A percentile compares a stretch with the other conserved stretches of the same genome.
Evolutionary conservation across 768 basidiomycete genomes (phyloP).

Genomic region (Lyophyllum semitale): DNA sequence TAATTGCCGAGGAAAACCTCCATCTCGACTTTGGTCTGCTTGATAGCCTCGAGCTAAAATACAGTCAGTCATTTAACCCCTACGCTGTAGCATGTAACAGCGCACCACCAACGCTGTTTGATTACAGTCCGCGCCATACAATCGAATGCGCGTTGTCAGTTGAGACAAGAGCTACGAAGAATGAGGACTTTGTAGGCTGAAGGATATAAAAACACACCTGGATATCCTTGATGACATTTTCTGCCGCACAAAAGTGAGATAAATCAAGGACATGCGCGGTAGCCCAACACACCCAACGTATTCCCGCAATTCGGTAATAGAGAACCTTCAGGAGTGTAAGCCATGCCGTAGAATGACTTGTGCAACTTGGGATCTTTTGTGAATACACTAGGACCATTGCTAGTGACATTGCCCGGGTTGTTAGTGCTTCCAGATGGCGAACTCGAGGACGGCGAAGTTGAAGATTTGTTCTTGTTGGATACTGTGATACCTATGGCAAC

Average conservation of each 20-base stretch:
- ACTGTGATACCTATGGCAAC: conserved; percentile 69
- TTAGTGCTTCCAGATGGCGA: conserved; percentile 15
- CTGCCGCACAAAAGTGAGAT: conserved; percentile 30
- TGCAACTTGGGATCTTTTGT: conserved; percentile 63
- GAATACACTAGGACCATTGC: conserved; percentile 73
- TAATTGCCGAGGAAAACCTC: conserved; percentile 78
- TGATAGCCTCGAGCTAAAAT: conserved; percentile 79
- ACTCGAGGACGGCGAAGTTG: too few species aligned
- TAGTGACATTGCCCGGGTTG: conserved; percentile 13
- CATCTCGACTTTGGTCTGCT: conserved; percentile 85
- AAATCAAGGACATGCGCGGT: neutral
- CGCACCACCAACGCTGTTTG: conserved; percentile 73
- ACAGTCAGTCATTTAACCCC: conserved; percentile 1
- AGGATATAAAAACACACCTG: conserved; percentile 45
- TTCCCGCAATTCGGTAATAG: conserved; percentile 70
- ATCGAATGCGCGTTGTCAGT: conserved; percentile 74
- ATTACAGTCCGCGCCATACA: conserved; percentile 89
- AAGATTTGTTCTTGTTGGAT: conserved; percentile 53
- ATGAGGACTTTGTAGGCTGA: conserved; percentile 10
- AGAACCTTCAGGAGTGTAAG: conserved; percentile 80
- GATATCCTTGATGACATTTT: conserved; percentile 66
- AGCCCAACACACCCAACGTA: conserved; percentile 34
- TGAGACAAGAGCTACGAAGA: conserved; percentile 72
- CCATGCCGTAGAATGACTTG: conserved; percentile 81
- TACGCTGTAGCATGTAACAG: conserved; percentile 9